A percentile compares a stretch with the other conserved stretches of the same genome.
phyloP scores from a whole-genome alignment of 805 yeast species.

The Clavispora santaluciae region DNA sequence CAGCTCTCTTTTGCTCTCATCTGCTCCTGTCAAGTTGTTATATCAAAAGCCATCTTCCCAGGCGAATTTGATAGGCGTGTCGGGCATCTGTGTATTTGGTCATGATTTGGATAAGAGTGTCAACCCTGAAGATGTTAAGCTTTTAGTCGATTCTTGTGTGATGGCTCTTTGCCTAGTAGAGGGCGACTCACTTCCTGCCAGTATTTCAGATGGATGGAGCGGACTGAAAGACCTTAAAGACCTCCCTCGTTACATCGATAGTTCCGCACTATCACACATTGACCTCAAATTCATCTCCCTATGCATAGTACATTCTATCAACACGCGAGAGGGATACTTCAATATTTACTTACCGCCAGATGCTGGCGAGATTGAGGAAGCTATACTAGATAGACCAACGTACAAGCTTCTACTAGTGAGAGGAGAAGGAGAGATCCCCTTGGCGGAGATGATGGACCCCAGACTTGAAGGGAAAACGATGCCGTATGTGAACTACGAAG shows the following conservation, averaged over 20 bases:
- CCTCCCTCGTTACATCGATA: not conserved
- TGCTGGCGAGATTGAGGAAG: slow-evolving; percentile 7
- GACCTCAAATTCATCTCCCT: slow-evolving; percentile 41
- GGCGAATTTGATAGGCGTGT: slow-evolving; percentile 1
- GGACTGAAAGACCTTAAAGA: not conserved
- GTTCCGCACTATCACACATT: not conserved
- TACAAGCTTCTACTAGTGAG: slow-evolving; percentile 44
- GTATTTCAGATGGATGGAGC: not conserved
- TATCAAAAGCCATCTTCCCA: not conserved
- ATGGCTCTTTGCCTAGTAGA: slow-evolving; percentile 35
- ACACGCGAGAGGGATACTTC: slow-evolving; percentile 31
- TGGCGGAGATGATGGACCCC: slow-evolving; percentile 42
- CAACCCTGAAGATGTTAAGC: slow-evolving; percentile 16
- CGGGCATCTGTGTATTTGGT: slow-evolving; percentile 10
- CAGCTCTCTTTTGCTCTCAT: slow-evolving; percentile 5
- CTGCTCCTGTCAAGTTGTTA: slow-evolving; percentile 7
- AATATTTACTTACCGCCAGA: slow-evolving; percentile 55
- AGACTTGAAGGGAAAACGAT: slow-evolving; percentile 9
- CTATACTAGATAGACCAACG: slow-evolving; percentile 7
- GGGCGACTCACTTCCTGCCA: slow-evolving; percentile 13
- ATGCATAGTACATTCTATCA: slow-evolving; percentile 65
- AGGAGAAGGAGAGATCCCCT: slow-evolving; percentile 65
- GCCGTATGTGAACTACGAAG: slow-evolving; percentile 25
- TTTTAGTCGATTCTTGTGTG: slow-evolving; percentile 38
- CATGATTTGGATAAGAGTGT: slow-evolving; percentile 3